Conservation (phyloP, 129 eudicot species). For the Flaveria sonorensis region DNA sequence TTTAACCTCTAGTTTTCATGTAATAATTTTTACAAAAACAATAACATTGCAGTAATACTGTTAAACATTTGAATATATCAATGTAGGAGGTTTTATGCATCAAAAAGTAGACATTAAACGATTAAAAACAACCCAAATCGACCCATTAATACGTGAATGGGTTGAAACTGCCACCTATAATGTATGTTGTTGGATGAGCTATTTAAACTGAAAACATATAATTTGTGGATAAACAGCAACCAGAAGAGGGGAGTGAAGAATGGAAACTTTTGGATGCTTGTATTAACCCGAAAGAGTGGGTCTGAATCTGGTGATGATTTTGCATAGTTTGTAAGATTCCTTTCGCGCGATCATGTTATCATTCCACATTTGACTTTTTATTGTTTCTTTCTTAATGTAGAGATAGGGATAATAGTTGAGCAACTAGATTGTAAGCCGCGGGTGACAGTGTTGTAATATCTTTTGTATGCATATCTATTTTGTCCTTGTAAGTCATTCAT, state of each 20-base stretch:
- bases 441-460: conserved; percentile 14
- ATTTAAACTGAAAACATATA: neutral
- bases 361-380: neutral
- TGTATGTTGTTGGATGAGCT: neutral
- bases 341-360: conserved; percentile 24
- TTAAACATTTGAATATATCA: neutral
- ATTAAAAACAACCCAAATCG: neutral
- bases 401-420: conserved; percentile 36
- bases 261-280: conserved; percentile 99
- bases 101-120: neutral
- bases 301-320: conserved; percentile 46
- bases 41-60: neutral
- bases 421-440: conserved; percentile 37
- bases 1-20: neutral
- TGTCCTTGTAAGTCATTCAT: neutral
- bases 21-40: neutral
- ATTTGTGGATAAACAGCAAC: conserved; percentile 51
- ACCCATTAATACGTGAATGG: neutral
- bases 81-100: neutral
- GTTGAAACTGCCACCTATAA: neutral
- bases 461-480: neutral
- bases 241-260: conserved; percentile 98
- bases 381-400: conserved; percentile 12
- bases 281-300: conserved; percentile 95
- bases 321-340: conserved; percentile 24